A percentile compares a stretch with the other conserved stretches of the same genome.
Evolutionary conservation across 768 basidiomycete genomes (phyloP).

Genomic region (Leccinum fibrillosum): DNA sequence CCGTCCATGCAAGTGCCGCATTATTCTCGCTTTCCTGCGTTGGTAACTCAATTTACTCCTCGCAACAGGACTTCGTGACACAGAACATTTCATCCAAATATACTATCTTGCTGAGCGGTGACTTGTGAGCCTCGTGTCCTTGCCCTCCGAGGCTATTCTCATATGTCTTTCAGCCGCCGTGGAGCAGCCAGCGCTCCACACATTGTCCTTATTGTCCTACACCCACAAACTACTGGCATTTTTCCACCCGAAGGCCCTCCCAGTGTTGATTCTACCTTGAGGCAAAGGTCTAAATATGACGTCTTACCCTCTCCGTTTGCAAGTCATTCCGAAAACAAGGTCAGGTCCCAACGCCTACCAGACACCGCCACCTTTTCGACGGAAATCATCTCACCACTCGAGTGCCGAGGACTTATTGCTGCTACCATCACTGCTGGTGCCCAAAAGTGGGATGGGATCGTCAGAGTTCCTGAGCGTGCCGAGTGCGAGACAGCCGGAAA

Average conservation of each 20-base stretch:
- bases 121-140: constrained; percentile 50
- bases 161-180: constrained; percentile 42
- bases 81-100: constrained; percentile 45
- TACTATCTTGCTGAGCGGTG: constrained; percentile 49
- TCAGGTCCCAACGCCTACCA: constrained; percentile 1
- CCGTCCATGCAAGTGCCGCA: constrained; percentile 41
- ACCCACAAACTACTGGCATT: constrained; percentile 8
- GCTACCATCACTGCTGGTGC: constrained; percentile 30
- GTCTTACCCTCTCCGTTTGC: constrained; percentile 19
- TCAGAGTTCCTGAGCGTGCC: constrained; percentile 41
- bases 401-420: constrained; percentile 44
- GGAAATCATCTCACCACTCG: constrained; percentile 41
- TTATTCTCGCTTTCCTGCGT: neutral
- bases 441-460: constrained; percentile 50
- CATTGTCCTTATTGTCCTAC: constrained; percentile 16
- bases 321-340: constrained; percentile 7
- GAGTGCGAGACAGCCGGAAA: constrained; percentile 6
- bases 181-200: constrained; percentile 22
- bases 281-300: constrained; percentile 4
- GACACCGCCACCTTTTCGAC: constrained; percentile 30
- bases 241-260: constrained; percentile 17
- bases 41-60: neutral
- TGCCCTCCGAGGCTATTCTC: neutral
- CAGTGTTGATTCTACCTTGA: constrained; percentile 14
- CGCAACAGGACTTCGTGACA: constrained; percentile 45